Conservation (phyloP, 2,329 filamentous ascomycete species). For the Albophoma yamanashiensis region DNA sequence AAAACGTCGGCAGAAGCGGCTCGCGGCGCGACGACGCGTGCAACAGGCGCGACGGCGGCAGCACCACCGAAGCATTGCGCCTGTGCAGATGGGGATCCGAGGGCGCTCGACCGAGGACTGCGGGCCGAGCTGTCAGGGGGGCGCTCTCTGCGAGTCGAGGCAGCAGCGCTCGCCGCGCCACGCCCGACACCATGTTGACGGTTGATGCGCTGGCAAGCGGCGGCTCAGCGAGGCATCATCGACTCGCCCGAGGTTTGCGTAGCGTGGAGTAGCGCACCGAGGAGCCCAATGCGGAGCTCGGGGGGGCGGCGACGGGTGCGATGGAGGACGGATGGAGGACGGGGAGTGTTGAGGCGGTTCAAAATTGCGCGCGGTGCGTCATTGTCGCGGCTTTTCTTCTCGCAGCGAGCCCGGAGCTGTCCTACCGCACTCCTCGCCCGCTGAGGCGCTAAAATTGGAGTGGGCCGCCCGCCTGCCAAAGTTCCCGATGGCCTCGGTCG, state of each 20-base stretch:
- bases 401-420: background rate
- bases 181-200: constrained; percentile 37
- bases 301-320: background rate
- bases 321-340: constrained; percentile 4
- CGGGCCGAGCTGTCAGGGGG: background rate
- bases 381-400: constrained; percentile 23
- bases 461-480: background rate
- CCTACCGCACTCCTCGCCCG: background rate
- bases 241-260: constrained; percentile 6
- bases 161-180: constrained; percentile 38
- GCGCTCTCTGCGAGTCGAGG: constrained; percentile 24
- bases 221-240: constrained; percentile 18
- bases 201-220: constrained; percentile 10
- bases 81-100: background rate
- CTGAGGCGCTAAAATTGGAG: background rate
- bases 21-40: background rate
- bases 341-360: constrained; percentile 6
- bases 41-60: background rate
- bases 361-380: constrained; percentile 18
- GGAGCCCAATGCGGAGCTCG: background rate
- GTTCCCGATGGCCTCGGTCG: background rate
- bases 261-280: background rate
- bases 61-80: background rate
- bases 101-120: background rate
- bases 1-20: background rate